Conservation (phyloP, 306 rosid species). For the Vigna trinervia region DNA sequence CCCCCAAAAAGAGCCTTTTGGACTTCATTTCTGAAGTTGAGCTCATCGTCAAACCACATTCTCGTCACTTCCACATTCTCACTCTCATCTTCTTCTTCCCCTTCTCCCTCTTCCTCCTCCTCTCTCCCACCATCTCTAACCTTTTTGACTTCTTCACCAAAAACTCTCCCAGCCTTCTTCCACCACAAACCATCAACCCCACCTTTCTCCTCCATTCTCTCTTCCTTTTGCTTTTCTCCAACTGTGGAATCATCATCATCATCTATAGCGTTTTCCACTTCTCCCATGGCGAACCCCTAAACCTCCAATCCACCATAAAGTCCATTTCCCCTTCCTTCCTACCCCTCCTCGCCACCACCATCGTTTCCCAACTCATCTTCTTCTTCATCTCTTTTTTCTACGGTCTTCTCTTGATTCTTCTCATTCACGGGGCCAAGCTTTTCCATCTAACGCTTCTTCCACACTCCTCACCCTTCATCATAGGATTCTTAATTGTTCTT, state of each 20-base stretch:
- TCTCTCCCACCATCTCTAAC: constrained; percentile 53
- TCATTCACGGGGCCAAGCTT: not conserved
- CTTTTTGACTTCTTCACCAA: not conserved
- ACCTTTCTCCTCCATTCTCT: constrained; percentile 35
- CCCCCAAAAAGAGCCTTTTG: constrained; percentile 10
- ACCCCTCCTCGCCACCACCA: constrained; percentile 52
- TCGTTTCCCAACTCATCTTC: constrained; percentile 31
- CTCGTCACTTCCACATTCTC: constrained; percentile 66
- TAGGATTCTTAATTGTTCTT: not conserved
- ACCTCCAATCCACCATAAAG: constrained; percentile 53
- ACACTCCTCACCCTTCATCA: not conserved
- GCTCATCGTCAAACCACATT: constrained; percentile 58
- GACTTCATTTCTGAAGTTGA: constrained; percentile 51
- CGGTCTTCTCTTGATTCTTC: constrained; percentile 31
- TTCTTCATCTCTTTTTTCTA: not conserved
- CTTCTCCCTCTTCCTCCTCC: constrained; percentile 50
- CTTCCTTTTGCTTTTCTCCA: constrained; percentile 44
- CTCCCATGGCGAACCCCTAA: constrained; percentile 59
- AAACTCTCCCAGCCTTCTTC: not conserved
- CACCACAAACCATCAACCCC: not conserved
- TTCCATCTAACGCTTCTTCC: not conserved
- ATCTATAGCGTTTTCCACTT: constrained; percentile 59
- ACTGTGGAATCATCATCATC: constrained; percentile 58
- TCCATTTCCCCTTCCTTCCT: constrained; percentile 53
- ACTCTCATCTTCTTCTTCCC: constrained; percentile 70